Evolutionary conservation across 2,329 filamentous ascomycete genomes (phyloP), one percentile per base, ranked within the genome.

Genomic region (Pseudogymnoascus destructans): DNA sequence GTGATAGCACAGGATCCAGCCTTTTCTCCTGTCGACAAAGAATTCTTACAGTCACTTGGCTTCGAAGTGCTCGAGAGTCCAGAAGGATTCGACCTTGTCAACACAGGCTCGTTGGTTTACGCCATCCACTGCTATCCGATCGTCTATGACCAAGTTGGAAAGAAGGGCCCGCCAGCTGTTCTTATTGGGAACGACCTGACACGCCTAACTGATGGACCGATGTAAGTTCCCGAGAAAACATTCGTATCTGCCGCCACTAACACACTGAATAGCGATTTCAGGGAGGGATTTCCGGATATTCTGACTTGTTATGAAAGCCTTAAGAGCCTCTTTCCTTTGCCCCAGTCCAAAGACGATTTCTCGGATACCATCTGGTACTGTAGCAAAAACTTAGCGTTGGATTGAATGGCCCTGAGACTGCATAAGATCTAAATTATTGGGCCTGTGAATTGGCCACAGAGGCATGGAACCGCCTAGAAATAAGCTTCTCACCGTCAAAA

Each of bases 51-150:
- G 1, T 60, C 57, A 7, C 60, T 68, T 7, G 65, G 63, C 5
- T 67, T 65, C 25, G 61, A 42, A 7, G 62, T 69, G 0, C 61
- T 67, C 3, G 60, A 67, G 8, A 63, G 66, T 36, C 69, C 69
- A n/a, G 57, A 61, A 4, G 69, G 65, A 17, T 69, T 67, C 35
- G 32, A 49, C 2, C 23, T 63, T 6, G 63, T 70, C 15, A 59
- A 55, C 10, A 62, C 61, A 10, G 60, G 60, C 13, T 67, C 62
- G 27, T 55, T 70, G 46, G 66, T 69, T 0, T 70, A 69, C 60
- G 69, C 67, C 1, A 67, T 70, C 30, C 69, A 70, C 59, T 70
- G 69, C 58, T 70, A 70, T 59, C 62, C 61, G 7, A 42, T 62
- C 11, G 59, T 70, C 4, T 70, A 70, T 40, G 61, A 64, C 23